phyloP scores from a whole-genome alignment of 139 green algal species.

The Trebouxia sp. region DNA sequence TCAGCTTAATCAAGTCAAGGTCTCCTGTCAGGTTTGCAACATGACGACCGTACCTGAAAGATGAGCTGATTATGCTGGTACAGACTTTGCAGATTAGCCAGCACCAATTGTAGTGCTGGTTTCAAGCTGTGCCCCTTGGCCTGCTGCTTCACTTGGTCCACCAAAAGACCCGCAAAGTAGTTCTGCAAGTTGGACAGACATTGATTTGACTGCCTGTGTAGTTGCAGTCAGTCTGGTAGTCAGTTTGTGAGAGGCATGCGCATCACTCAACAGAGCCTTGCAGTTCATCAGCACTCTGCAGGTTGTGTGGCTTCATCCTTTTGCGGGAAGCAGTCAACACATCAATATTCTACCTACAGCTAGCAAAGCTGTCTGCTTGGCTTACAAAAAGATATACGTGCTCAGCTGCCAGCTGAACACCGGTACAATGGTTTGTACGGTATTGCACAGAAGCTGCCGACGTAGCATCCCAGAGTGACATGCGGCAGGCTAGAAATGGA shows the following conservation, averaged over 20 bases:
- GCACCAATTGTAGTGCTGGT: background rate
- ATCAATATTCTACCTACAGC: too few species aligned
- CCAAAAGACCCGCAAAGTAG: conserved; percentile 10
- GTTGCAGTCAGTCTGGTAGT: background rate
- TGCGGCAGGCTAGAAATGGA: too few species aligned
- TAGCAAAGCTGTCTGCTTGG: too few species aligned
- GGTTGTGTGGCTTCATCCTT: too few species aligned
- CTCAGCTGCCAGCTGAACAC: too few species aligned
- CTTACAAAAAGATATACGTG: background rate
- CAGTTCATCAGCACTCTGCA: too few species aligned
- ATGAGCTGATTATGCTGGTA: conserved; percentile 20
- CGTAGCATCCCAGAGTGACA: too few species aligned
- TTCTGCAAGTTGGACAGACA: background rate
- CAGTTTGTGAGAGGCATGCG: background rate
- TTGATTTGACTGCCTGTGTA: background rate
- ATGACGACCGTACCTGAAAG: background rate
- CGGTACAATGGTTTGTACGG: too few species aligned
- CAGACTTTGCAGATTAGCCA: conserved; percentile 15
- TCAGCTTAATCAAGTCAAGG: too few species aligned
- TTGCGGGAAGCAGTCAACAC: too few species aligned
- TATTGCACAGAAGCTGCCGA: too few species aligned
- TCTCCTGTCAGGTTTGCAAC: background rate
- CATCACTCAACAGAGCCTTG: background rate
- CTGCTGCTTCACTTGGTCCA: conserved; percentile 5
- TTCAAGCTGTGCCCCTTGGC: background rate